phyloP scores from a whole-genome alignment of 225 moss, liverwort and hornwort genomes.

The Anthoceros angustus region DNA sequence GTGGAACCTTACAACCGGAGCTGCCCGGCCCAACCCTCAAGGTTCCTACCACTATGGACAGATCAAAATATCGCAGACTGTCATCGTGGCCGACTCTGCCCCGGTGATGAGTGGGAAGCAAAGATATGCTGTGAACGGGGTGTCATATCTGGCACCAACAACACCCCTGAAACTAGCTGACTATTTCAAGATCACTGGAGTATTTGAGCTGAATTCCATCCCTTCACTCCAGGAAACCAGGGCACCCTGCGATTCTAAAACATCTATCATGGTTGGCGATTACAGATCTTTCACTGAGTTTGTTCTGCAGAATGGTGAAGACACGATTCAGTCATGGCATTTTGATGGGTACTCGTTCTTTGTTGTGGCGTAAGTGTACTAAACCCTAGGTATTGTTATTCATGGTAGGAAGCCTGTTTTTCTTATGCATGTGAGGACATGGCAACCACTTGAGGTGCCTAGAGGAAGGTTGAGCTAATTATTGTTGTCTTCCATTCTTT shows the following conservation, averaged over 20 bases:
- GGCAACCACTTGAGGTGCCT: no score
- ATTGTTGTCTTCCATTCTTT: no score
- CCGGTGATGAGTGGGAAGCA: slow-evolving; percentile 14
- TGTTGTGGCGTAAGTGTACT: slow-evolving; percentile 29
- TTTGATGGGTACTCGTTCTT: slow-evolving; percentile 21
- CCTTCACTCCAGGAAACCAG: slow-evolving; percentile 13
- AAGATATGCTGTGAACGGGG: slow-evolving; percentile 27
- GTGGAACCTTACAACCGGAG: slow-evolving; percentile 31
- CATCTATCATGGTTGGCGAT: no score
- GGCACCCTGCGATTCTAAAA: slow-evolving; percentile 14
- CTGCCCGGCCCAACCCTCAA: slow-evolving; percentile 32
- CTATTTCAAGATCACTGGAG: slow-evolving; percentile 24
- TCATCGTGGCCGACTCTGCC: slow-evolving; percentile 18
- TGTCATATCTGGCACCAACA: slow-evolving; percentile 15
- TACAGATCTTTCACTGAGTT: no score
- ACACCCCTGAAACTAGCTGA: slow-evolving; percentile 35
- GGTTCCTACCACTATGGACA: slow-evolving; percentile 29
- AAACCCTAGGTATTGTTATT: neutral
- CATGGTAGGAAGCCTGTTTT: no score
- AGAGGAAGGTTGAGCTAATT: no score
- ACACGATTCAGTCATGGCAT: no score
- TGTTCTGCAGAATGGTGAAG: no score
- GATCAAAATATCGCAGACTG: slow-evolving; percentile 21
- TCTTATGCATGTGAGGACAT: no score
- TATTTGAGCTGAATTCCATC: slow-evolving; percentile 29